These are phyloP conservation scores for Candida cerambycidarum DNA, from an alignment of 805 yeast species.

Conservation along the genomic window DNA sequence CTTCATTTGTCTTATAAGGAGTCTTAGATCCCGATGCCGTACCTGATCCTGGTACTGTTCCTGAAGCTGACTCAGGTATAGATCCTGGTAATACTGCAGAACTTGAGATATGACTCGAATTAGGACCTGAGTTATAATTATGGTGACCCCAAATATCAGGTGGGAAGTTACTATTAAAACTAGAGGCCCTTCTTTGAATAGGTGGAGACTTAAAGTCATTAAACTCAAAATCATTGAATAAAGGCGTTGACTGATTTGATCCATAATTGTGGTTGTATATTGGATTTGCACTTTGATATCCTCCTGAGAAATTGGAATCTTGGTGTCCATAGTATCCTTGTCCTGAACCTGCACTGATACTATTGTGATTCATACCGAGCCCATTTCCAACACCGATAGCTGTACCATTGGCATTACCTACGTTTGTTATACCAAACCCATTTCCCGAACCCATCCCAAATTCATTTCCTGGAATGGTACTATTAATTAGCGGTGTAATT, in stretches of 20 bases:
- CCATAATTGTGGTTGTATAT: neutral
- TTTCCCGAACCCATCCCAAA: conserved; percentile 1
- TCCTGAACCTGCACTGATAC: neutral
- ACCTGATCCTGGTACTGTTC: neutral
- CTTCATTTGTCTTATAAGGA: conserved; percentile 2
- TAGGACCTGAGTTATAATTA: neutral
- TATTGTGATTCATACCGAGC: neutral
- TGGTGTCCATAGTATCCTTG: conserved; percentile 1
- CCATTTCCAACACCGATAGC: neutral
- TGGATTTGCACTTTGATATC: neutral
- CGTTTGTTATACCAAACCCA: neutral
- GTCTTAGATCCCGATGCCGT: conserved; percentile 1
- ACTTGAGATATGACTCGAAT: neutral
- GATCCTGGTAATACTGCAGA: neutral
- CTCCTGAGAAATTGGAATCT: neutral
- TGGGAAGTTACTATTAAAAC: neutral
- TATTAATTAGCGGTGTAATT: conserved; percentile 15
- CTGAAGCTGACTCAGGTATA: neutral
- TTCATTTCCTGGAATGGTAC: conserved; percentile 1
- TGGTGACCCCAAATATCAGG: conserved; percentile 7
- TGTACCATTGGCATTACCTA: neutral
- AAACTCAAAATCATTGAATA: conserved; percentile 16
- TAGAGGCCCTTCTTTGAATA: conserved; percentile 1
- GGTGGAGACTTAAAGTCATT: conserved; percentile 7
- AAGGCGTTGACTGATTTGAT: conserved; percentile 13